Evolutionary conservation across 2,329 filamentous ascomycete species (phyloP), one percentile per base, ranked within the genome.

Genomic region (Fusarium tjaetaba): DNA sequence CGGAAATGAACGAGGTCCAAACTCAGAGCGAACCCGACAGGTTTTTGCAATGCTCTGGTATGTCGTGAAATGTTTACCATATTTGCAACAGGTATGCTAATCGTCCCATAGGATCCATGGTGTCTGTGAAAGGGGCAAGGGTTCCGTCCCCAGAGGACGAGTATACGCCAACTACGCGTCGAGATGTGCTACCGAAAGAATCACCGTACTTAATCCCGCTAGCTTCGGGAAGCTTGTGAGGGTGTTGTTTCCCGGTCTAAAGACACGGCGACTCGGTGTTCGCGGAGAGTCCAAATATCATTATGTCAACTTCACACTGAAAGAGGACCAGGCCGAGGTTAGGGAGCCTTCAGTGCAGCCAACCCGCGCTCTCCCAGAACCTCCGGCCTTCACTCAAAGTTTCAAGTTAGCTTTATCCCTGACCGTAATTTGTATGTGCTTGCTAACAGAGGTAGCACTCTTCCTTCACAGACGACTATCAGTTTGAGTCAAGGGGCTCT

Each of bases 231-330:
- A 99, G 83, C 89, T 99, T 48, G 96, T 99, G 39, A 91, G 96
- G 38, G 96, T 99, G 43, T 93, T 99, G 58, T 99, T 98, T 77
- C 96, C 96, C 0, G 96, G 95, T 46, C 92, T 99, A 28, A 96
- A 97, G 83, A 99, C 96, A 38, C 89, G 96, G 67, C 90, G 96
- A 73, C 87, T 99, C 18, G 96, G 96, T 71, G 95, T 98, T 52
- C 91, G 96, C 60, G 96, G 96, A 73, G 96, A 98, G 84, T 99
- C 96, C 20, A 99, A 99, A 81, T 99, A 99, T 81, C 96, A 99
- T 82, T 99, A 99, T 79, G 90, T 92, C 52, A 91, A 91, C 78
- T 92, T 92, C 77, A 85, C 85, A 18, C 82, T 92, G 57, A 83
- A 85, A 46, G 90, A 91, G 57, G 90, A 91, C 65, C 84, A 88